Conservation (phyloP, 495 filamentous ascomycete species). For the Daldinia childiae region DNA sequence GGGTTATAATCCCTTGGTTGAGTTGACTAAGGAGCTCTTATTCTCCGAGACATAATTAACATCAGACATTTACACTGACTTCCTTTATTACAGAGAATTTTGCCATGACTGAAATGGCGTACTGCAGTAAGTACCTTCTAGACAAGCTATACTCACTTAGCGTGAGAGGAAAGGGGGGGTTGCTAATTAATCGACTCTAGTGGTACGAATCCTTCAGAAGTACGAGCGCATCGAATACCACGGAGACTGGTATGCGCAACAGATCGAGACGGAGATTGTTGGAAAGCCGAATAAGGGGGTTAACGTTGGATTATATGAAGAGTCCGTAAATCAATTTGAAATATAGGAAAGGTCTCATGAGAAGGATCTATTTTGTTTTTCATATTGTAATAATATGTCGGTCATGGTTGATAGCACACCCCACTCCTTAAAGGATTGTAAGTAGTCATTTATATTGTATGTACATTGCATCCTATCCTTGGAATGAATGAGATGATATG, state of each 20-base stretch:
- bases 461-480: background rate
- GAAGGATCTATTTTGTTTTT: background rate
- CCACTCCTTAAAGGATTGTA: background rate
- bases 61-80: background rate
- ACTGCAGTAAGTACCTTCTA: conserved; percentile 45
- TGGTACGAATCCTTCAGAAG: conserved; percentile 67
- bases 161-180: background rate
- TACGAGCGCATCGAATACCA: conserved; percentile 64
- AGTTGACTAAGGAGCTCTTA: background rate
- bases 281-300: conserved; percentile 53
- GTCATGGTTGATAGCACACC: background rate
- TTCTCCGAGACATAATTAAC: background rate
- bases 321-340: background rate
- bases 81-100: conserved; percentile 51
- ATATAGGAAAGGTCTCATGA: background rate
- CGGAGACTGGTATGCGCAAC: conserved; percentile 54
- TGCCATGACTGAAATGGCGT: conserved; percentile 65
- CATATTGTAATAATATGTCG: background rate
- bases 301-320: conserved; percentile 50
- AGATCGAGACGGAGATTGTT: conserved; percentile 52
- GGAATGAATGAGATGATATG: background rate
- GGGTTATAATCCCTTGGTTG: background rate
- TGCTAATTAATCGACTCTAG: conserved; percentile 30
- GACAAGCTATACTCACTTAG: background rate
- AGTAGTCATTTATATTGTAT: background rate